Base-by-base conservation (phyloP, 2,329 filamentous ascomycete genomes). In the Diaporthe destruens region DNA sequence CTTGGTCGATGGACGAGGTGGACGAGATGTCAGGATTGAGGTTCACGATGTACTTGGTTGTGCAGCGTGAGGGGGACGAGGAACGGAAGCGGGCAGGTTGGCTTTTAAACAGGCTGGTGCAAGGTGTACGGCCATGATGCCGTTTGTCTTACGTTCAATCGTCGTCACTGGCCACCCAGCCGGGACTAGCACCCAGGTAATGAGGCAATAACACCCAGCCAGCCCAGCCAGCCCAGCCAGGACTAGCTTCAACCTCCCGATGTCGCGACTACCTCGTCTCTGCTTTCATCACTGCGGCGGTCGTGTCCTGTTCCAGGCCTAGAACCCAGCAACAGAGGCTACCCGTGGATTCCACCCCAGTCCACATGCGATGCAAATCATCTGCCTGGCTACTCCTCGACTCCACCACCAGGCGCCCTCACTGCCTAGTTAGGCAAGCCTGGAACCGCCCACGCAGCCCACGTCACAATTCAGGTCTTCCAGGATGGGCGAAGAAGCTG, bases 121-220 rank as follows among this genome's bases (percentile, higher is more conserved):
- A 44, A 42, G 55, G 65, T 54, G 18, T 36, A 42, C 36, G 47
- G 34, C 71, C 53, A 42, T 63, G 55, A 70, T 70, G 56, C 68
- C 55, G 51, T 59, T 67, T 73, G 69, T 73, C 72, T 73, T 73
- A 73, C 72, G 72, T 73, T 68, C 61, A 29, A 71, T 63, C 51
- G n/a, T 73, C 72, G 72, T 73, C 72, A 73, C 72, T 73, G 72
- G 55, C 71, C 36, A 39, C 34, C 63, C 47, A 56, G 55, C 47
- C 55, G 61, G 59, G 66, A 53, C 72, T 71, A 56, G 66, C 16
- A 69, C 53, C 39, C 66, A 47, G 34, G 66, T 44, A 59, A 73
- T 73, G 72, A 73, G 72, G 72, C 72, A 73, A 73, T 73, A 34
- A 65, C 39, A 66, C 12, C 25, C 49, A 57, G 51, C 39, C 53